Conservation (phyloP, 2,329 filamentous ascomycete species). For the Didymellaceae sp. region DNA sequence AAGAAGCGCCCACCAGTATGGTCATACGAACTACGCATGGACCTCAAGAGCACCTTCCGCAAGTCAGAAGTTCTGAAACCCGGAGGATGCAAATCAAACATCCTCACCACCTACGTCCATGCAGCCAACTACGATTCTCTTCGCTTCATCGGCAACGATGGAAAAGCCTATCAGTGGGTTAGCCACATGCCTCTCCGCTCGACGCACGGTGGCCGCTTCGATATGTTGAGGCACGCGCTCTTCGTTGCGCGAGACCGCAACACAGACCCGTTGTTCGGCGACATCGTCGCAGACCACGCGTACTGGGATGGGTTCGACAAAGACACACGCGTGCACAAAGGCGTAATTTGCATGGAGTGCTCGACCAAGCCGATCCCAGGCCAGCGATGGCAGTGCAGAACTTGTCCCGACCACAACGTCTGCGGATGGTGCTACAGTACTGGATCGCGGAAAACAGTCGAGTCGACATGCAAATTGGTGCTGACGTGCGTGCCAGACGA, state of each 20-base stretch:
- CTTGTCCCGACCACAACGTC: constrained; percentile 34
- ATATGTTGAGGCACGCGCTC: constrained; percentile 41
- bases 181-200: constrained; percentile 35
- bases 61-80: constrained; percentile 34
- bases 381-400: constrained; percentile 36
- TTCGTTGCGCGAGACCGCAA: constrained; percentile 30
- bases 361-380: constrained; percentile 29
- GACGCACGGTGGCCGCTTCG: constrained; percentile 34
- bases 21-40: constrained; percentile 38
- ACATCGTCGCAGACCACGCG: constrained; percentile 45
- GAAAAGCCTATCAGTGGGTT: constrained; percentile 40
- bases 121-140: constrained; percentile 42
- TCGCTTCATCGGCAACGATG: constrained; percentile 39
- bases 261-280: constrained; percentile 40
- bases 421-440: constrained; percentile 30
- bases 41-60: constrained; percentile 28
- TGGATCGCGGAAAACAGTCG: constrained; percentile 14
- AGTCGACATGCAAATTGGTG: constrained; percentile 27
- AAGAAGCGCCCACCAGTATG: constrained; percentile 21
- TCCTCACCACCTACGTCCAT: constrained; percentile 41
- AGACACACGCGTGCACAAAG: constrained; percentile 19
- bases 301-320: constrained; percentile 43
- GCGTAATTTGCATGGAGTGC: constrained; percentile 29
- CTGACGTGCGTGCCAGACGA: constrained; percentile 39
- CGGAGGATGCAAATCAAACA: constrained; percentile 22